phyloP scores from a whole-genome alignment of 805 yeast species.

The Wickerhamomyces rabaulensis region DNA sequence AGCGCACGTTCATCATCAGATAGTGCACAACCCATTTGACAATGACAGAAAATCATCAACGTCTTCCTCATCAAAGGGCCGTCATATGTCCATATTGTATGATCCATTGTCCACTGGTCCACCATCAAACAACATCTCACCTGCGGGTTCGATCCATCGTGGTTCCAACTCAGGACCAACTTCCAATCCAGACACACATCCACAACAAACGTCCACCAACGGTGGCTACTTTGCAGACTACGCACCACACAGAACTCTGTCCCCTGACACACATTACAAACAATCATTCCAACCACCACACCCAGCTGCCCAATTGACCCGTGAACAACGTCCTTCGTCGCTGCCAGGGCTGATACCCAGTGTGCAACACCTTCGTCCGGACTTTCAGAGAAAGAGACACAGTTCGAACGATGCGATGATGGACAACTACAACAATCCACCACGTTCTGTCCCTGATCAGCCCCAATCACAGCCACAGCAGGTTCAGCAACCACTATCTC shows the following conservation, averaged over 20 bases:
- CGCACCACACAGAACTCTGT: constrained; percentile 6
- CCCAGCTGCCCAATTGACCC: constrained; percentile 2
- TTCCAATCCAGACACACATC: constrained; percentile 6
- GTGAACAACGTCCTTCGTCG: constrained; percentile 22
- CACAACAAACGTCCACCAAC: constrained; percentile 1
- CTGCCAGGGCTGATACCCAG: constrained; percentile 17
- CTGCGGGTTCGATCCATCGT: constrained; percentile 11
- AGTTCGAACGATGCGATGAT: constrained; percentile 15
- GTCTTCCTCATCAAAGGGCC: constrained; percentile 15
- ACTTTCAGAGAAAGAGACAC: constrained; percentile 18
- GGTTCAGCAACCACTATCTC: constrained; percentile 2
- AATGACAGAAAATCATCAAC: constrained; percentile 18
- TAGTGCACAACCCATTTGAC: constrained; percentile 21
- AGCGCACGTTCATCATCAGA: constrained; percentile 7
- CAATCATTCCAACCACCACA: constrained; percentile 5
- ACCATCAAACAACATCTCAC: constrained; percentile 8
- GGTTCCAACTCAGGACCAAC: constrained; percentile 16
- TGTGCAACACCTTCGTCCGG: constrained; percentile 12
- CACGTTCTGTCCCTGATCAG: constrained; percentile 19
- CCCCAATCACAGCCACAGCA: neutral
- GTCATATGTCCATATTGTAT: constrained; percentile 22
- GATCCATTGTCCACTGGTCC: constrained; percentile 19
- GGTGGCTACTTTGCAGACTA: constrained; percentile 20
- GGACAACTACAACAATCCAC: constrained; percentile 16
- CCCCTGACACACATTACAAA: constrained; percentile 10